phyloP scores from a whole-genome alignment of 768 basidiomycete species.

The Russula virescens region DNA sequence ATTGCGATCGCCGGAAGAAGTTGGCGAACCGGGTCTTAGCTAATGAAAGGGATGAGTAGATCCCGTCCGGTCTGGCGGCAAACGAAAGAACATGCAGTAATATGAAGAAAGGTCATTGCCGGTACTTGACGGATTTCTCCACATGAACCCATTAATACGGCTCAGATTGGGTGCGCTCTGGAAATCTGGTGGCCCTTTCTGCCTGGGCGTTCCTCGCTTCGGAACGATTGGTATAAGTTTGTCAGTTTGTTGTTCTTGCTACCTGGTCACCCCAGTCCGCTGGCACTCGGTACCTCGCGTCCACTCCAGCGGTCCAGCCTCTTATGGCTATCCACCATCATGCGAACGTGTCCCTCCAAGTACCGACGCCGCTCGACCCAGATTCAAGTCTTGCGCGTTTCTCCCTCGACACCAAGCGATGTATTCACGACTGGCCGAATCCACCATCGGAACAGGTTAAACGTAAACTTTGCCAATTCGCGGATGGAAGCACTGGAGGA shows the following conservation, averaged over 20 bases:
- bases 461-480: neutral
- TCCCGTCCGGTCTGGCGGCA: slow-evolving; percentile 18
- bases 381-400: neutral
- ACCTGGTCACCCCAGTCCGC: slow-evolving; percentile 12
- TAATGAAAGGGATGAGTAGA: slow-evolving; percentile 12
- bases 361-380: neutral
- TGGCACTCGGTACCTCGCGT: slow-evolving; percentile 7
- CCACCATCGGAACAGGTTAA: neutral
- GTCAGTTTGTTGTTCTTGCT: neutral
- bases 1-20: slow-evolving; percentile 4
- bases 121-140: slow-evolving; percentile 14
- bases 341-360: slow-evolving; percentile 2
- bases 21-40: slow-evolving; percentile 8
- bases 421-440: neutral
- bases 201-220: too few species aligned
- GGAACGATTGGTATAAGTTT: slow-evolving; percentile 14
- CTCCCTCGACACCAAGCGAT: slow-evolving; percentile 9
- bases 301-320: slow-evolving; percentile 8
- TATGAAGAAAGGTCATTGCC: neutral
- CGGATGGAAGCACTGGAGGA: neutral
- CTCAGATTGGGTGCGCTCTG: slow-evolving; percentile 6
- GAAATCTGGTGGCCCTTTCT: neutral
- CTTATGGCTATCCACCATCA: slow-evolving; percentile 9
- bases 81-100: slow-evolving; percentile 7
- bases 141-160: slow-evolving; percentile 15